Percentiles rank a stretch among this genome's conserved stretches.
Evolutionary conservation across 352 stramenopile species (phyloP).

Genomic region (Globisporangium yorkense): DNA sequence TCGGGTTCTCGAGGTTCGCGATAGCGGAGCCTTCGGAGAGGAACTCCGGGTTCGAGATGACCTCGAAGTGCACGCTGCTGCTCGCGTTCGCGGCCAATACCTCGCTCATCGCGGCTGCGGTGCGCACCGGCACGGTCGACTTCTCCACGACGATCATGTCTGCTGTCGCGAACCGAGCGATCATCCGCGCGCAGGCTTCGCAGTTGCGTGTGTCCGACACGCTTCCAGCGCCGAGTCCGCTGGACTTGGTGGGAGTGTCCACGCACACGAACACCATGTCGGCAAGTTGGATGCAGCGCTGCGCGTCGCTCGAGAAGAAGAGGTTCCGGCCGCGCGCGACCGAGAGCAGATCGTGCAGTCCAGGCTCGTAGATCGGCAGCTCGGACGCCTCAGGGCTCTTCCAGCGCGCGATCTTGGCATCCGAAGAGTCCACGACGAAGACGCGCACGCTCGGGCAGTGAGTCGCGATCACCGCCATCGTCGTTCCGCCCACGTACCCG

Average conservation of each 20-base stretch:
- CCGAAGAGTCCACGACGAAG: slow-evolving; percentile 95
- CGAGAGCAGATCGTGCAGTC: slow-evolving; percentile 93
- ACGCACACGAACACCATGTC: slow-evolving; percentile 99
- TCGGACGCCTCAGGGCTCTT: slow-evolving; percentile 82
- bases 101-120: slow-evolving; percentile 94
- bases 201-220: slow-evolving; percentile 99
- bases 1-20: slow-evolving; percentile 92
- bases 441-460: slow-evolving; percentile 97
- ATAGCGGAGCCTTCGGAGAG: slow-evolving; percentile 99
- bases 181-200: slow-evolving; percentile 97
- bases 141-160: slow-evolving; percentile 99
- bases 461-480: slow-evolving; percentile 99
- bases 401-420: slow-evolving; percentile 97
- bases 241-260: slow-evolving; percentile 98
- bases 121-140: slow-evolving; percentile 98
- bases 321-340: slow-evolving; percentile 93
- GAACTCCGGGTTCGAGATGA: slow-evolving; percentile 99
- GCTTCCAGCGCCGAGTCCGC: slow-evolving; percentile 95
- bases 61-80: slow-evolving; percentile 93
- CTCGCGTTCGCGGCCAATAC: slow-evolving; percentile 93
- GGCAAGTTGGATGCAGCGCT: slow-evolving; percentile 94
- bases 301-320: slow-evolving; percentile 98
- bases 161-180: slow-evolving; percentile 91
- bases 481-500: slow-evolving; percentile 98
- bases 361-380: slow-evolving; percentile 99